Base-by-base conservation (phyloP, 2,329 filamentous ascomycete genomes). In the Cytospora paraplurivora region DNA sequence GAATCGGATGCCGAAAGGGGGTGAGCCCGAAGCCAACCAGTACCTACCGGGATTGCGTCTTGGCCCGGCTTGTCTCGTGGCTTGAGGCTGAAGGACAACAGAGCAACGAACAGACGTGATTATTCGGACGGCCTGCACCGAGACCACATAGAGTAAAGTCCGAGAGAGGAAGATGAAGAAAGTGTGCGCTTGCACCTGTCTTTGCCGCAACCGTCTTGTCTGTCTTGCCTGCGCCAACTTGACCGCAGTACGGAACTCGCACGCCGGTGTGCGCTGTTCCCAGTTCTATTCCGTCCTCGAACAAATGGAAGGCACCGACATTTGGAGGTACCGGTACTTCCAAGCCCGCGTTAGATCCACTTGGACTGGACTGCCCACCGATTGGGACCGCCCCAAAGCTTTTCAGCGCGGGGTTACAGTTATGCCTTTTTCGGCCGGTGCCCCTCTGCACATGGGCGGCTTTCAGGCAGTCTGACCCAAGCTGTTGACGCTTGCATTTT, bases 301-400 rank as follows among this genome's bases (percentile, higher is more conserved):
- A 4, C 27, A 27, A 27, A 4, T 10, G 35, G 35, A 37, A 37
- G n/a, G 8, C 8, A 21, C 19, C 11, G 8, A 21, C n/a, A 3
- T 10, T n/a, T 4, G 10, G n/a, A 52, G 8, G 63, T 65, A 65
- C 41, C 51, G 52, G 56, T 65, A 65, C 63, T 37, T 33, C 34
- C 7, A 10, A 3, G 5, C 15, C 35, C 47, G 34, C 38, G 32
- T 27, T 27, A 27, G 27, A 27, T 35, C 51, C 59, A 56, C 51
- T 55, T 55, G 37, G 51, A 41, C 34, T 55, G 37, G 51, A 41
- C 34, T 27, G 57, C 64, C 54, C 64, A 66, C 61, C 64, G 56
- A 66, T 61, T 64, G 62, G 53, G 60, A 44, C 47, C 61, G 51
- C 57, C 63, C 64, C 64, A 66, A 64, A 55, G 57, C 56, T 64